phyloP scores from a whole-genome alignment of 257 asterid genomes.

The Solanum bukasovii region DNA sequence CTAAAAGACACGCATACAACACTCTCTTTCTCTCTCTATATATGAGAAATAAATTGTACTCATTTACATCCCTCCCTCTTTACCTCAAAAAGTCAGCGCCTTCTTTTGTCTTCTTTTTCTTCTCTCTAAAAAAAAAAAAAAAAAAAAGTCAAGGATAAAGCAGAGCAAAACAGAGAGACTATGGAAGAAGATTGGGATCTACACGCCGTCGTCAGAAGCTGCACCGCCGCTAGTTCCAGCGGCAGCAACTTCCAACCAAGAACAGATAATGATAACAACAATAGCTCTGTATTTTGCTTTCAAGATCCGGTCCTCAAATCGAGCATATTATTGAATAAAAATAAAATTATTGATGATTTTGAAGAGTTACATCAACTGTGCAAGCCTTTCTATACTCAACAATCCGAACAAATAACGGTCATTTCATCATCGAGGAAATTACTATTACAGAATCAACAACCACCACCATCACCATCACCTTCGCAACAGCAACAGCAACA shows the following conservation, averaged over 20 bases:
- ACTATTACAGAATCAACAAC: slow-evolving; percentile 24
- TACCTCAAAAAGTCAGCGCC: slow-evolving; percentile 58
- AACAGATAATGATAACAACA: slow-evolving; percentile 2
- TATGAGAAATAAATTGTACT: not conserved
- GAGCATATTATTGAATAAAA: not conserved
- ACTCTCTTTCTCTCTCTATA: not conserved
- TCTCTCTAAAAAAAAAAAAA: not conserved
- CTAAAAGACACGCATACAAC: not conserved
- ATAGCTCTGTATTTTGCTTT: slow-evolving; percentile 5
- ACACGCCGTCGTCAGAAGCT: slow-evolving; percentile 88
- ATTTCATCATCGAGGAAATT: slow-evolving; percentile 12
- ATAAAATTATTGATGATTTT: not conserved
- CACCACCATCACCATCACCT: not conserved
- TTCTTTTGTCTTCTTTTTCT: slow-evolving; percentile 17
- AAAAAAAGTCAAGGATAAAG: not conserved
- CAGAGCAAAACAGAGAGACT: not conserved
- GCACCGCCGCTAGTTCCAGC: slow-evolving; percentile 33
- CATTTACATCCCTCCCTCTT: not conserved
- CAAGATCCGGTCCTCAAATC: slow-evolving; percentile 22
- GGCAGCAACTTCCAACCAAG: slow-evolving; percentile 7
- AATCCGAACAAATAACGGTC: not conserved
- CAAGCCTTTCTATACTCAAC: slow-evolving; percentile 38
- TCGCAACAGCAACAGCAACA: not conserved
- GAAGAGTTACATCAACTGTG: slow-evolving; percentile 50
- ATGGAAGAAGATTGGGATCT: slow-evolving; percentile 96